Conservation (phyloP, 2,329 filamentous ascomycete species). For the Fusarium sp. region DNA sequence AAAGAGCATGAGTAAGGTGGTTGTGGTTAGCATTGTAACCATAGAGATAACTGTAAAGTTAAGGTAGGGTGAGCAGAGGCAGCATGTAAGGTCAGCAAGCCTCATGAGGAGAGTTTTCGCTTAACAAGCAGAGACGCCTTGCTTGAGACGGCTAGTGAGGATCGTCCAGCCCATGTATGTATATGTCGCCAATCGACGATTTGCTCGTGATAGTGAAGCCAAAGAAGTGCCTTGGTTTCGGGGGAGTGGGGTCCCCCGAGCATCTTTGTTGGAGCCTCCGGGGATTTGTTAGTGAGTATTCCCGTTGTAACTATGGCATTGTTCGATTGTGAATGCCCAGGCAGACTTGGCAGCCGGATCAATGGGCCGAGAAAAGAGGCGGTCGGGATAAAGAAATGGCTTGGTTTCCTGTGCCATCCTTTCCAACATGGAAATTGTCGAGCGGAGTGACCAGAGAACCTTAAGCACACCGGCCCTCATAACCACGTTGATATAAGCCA, state of each 20-base stretch:
- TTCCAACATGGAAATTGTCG: constrained; percentile 23
- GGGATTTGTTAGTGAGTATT: constrained; percentile 24
- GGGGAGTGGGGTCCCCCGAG: constrained; percentile 25
- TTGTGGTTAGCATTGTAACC: constrained; percentile 24
- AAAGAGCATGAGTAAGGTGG: constrained; percentile 3
- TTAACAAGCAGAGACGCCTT: constrained; percentile 26
- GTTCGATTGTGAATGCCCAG: constrained; percentile 16
- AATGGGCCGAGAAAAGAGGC: constrained; percentile 37
- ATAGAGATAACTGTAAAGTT: constrained; percentile 19
- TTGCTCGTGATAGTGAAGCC: constrained; percentile 20
- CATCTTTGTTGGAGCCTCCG: constrained; percentile 22
- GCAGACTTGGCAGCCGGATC: constrained; percentile 40
- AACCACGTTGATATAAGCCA: constrained; percentile 18
- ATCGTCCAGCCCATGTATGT: constrained; percentile 27
- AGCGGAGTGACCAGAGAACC: constrained; percentile 15
- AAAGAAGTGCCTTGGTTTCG: constrained; percentile 28
- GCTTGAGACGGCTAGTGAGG: constrained; percentile 33
- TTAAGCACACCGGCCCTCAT: constrained; percentile 1
- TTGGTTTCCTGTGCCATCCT: constrained; percentile 5
- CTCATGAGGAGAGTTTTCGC: constrained; percentile 26
- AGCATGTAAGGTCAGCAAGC: constrained; percentile 15
- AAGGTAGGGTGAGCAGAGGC: constrained; percentile 6
- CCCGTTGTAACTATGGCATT: constrained; percentile 23
- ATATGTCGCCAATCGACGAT: constrained; percentile 41
- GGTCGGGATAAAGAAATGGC: constrained; percentile 15